Evolutionary conservation across 2,329 filamentous ascomycete species (phyloP), one percentile per base, ranked within the genome.

Genomic region (Botrytis elliptica): DNA sequence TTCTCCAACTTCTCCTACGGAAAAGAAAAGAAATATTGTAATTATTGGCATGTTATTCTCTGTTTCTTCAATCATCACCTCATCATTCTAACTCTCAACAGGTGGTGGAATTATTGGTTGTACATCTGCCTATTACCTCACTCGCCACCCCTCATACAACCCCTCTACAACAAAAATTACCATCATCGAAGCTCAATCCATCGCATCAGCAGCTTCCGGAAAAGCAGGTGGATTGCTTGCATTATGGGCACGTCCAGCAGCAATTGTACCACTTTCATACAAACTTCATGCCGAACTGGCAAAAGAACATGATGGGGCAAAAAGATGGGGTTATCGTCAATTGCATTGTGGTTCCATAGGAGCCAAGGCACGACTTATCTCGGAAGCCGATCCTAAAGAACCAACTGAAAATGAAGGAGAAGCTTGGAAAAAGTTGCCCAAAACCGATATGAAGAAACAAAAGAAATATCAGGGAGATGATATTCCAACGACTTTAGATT

Each of bases 221-320:
- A 98, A 98, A 84, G 95, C 96, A 0, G 96, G 96, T 25, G 96
- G 96, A 1, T 86, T 99, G 7, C 87, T 99, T 36, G 96, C 91
- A 1, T 85, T 95, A 25, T 98, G 95, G 94, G 96, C 95, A 0
- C 98, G 97, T 80, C 96, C 96, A 0, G 86, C 85, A 73, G 91
- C 89, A 79, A 89, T 98, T 57, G 95, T 98, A 0, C 93, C 93
- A 0, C 85, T 98, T 60, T 97, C 93, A 74, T 98, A 94, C 83
- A 88, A 87, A 66, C 86, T 98, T 25, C 96, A 98, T 80, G 88
- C 89, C 49, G 90, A 97, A 79, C 86, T 99, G 20, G 93, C 95
- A n/a, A 88, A 90, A 6, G 91, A 97, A 82, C 93, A 98, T 81
- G 87, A 88, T 76, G 96, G 96, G 2, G 88, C 88, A 40, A 86